Evolutionary conservation across 208 protist species (phyloP).

Genomic region (Porcisia hertigi): DNA sequence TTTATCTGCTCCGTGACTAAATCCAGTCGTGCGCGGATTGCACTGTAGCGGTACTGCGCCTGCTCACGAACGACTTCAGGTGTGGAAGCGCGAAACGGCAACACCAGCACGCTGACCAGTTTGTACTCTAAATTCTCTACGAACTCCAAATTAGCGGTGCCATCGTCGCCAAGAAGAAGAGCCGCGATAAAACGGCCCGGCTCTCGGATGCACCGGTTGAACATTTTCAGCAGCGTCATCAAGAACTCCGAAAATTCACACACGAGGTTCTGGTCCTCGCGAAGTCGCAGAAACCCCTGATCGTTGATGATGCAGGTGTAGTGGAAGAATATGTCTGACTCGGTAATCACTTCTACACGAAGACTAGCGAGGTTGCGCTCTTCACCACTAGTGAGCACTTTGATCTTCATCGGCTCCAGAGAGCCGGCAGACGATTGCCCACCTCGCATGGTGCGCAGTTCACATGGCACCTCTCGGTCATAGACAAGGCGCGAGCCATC

Average conservation of each 20-base stretch:
- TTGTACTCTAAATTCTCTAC: constrained; percentile 96
- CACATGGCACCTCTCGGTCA: constrained; percentile 92
- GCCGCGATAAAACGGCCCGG: constrained; percentile 87
- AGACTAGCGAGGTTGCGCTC: constrained; percentile 71
- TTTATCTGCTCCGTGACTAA: constrained; percentile 92
- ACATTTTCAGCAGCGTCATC: constrained; percentile 92
- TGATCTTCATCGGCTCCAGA: constrained; percentile 91
- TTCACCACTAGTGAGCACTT: constrained; percentile 89
- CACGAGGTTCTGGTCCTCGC: constrained; percentile 93
- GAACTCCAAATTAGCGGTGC: constrained; percentile 90
- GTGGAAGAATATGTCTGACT: constrained; percentile 94
- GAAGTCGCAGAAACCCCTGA: constrained; percentile 73
- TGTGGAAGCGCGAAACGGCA: constrained; percentile 87
- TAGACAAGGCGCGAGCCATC: constrained; percentile 90
- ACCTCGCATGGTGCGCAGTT: constrained; percentile 79
- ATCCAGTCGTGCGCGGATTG: constrained; percentile 81
- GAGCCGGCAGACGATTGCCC: constrained; percentile 75
- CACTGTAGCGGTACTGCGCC: constrained; percentile 93
- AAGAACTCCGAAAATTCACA: constrained; percentile 94
- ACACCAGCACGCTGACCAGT: constrained; percentile 91
- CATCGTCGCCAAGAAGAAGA: constrained; percentile 82
- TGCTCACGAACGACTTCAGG: constrained; percentile 90
- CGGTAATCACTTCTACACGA: constrained; percentile 88
- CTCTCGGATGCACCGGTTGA: constrained; percentile 92
- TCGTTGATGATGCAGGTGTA: constrained; percentile 92